phyloP scores from a whole-genome alignment of 2,329 filamentous ascomycete genomes.

The Zalaria sp. region DNA sequence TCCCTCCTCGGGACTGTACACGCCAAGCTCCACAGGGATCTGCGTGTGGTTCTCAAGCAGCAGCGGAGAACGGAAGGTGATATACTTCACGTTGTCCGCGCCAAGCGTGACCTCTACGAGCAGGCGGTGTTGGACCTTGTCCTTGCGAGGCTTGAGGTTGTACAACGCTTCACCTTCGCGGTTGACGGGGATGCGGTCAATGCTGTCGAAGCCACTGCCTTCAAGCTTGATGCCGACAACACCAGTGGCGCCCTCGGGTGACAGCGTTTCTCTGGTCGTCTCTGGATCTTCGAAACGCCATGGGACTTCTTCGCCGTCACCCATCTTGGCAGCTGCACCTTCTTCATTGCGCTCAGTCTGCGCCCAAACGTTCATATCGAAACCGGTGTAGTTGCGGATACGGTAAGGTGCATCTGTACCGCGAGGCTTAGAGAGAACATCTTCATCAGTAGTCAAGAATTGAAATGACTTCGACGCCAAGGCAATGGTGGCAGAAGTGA shows the following conservation, averaged over 20 bases:
- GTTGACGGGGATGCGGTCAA: conserved; percentile 78
- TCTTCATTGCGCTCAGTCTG: conserved; percentile 58
- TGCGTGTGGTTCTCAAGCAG: conserved; percentile 93
- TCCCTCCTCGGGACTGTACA: conserved; percentile 76
- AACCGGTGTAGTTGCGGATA: conserved; percentile 91
- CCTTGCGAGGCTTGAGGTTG: conserved; percentile 73
- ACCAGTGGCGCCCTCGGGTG: conserved; percentile 67
- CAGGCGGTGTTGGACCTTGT: conserved; percentile 73
- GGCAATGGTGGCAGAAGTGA: conserved; percentile 89
- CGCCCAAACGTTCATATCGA: conserved; percentile 72
- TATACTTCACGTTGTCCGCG: conserved; percentile 94
- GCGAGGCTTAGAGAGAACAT: conserved; percentile 84
- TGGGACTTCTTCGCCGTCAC: conserved; percentile 78
- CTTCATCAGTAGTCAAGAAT: conserved; percentile 76
- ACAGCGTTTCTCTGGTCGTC: conserved; percentile 85
- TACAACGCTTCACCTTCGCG: conserved; percentile 92
- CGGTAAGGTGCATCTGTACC: conserved; percentile 85
- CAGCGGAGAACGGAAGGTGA: conserved; percentile 84
- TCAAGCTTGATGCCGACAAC: conserved; percentile 75
- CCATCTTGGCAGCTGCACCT: conserved; percentile 60
- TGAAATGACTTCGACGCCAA: conserved; percentile 84
- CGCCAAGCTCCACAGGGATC: conserved; percentile 84
- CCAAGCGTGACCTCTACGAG: conserved; percentile 85
- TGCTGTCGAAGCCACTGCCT: conserved; percentile 82
- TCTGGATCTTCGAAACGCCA: conserved; percentile 98